Evolutionary conservation across 2,329 filamentous ascomycete species (phyloP), one percentile per base, ranked within the genome.

Genomic region (Hypoxylon sp.): DNA sequence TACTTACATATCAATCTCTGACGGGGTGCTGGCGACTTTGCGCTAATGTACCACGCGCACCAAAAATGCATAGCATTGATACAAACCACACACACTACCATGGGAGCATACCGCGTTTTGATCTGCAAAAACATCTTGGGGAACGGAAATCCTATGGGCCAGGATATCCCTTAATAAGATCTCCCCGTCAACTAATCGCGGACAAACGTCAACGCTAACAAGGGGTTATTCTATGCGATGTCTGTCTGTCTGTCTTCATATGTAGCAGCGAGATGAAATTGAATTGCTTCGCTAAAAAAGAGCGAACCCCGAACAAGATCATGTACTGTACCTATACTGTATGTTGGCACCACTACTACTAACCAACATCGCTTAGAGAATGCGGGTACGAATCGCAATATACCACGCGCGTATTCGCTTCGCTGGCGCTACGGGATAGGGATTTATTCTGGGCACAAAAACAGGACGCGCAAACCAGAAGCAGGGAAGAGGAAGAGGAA

Each of bases 151-250:
- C 55, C 51, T 52, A 55, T 51, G 38, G 44, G 26, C 51, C 29
- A 31, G 51, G 55, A 42, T 51, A 26, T 50, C 43, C 42, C 40
- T 55, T 58, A 55, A 55, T 52, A 58, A 51, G 55, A 58, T 58
- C 47, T 46, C 29, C 9, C 43, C 19, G 35, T 37, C 23, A 32
- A 34, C 30, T 21, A 9, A 12, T 23, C 13, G 17, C 29, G 23
- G 36, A 42, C 34, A 41, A 52, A 42, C 31, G 44, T 44, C 21
- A 38, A 38, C 44, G 36, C 36, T 21, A 27, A 11, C 13, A 34
- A 41, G 37, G 37, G 42, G 41, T 23, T 29, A 45, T 31, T 26
- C 21, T 27, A 27, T 27, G 25, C 25, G 8, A 27, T 27, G 8
- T n/a, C n/a, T n/a, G n/a, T n/a, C n/a, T n/a, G n/a, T n/a, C n/a